phyloP scores from a whole-genome alignment of 1,284 basidiomycete genomes.

The Irpex sp. region DNA sequence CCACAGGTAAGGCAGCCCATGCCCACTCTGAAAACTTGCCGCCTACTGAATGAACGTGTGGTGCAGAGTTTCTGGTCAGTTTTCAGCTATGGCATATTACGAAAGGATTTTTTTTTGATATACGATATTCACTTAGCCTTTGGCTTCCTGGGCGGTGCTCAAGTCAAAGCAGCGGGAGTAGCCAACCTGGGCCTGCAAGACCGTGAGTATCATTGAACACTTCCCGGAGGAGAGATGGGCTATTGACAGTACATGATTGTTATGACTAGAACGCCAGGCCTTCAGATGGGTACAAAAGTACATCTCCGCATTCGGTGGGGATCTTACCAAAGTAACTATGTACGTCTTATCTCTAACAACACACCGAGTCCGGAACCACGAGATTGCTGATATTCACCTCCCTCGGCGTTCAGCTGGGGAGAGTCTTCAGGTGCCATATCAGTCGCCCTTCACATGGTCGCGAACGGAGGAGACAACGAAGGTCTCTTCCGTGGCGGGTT shows the following conservation, averaged over 20 bases:
- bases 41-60: too few species aligned
- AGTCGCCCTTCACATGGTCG: conserved; percentile 25
- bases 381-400: too few species aligned
- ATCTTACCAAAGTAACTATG: conserved; percentile 29
- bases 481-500: conserved; percentile 29
- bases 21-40: too few species aligned
- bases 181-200: conserved; percentile 36
- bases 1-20: conserved; percentile 16
- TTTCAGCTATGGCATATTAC: too few species aligned
- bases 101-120: too few species aligned
- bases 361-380: too few species aligned
- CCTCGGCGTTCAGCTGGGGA: conserved; percentile 28
- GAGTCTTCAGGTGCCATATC: conserved; percentile 36
- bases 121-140: conserved; percentile 16
- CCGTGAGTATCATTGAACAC: conserved; percentile 22
- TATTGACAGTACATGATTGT: too few species aligned
- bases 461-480: conserved; percentile 24
- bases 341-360: conserved; percentile 10
- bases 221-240: too few species aligned
- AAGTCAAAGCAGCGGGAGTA: conserved; percentile 30
- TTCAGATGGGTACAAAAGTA: conserved; percentile 40
- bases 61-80: not conserved
- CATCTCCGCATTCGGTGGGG: conserved; percentile 39
- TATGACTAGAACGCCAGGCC: conserved; percentile 22
- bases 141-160: conserved; percentile 33